A percentile compares a stretch with the other conserved stretches of the same genome.
These are phyloP conservation scores for Fraxinus paxiana DNA, from an alignment of 305 asterid species.

Conservation along the genomic window DNA sequence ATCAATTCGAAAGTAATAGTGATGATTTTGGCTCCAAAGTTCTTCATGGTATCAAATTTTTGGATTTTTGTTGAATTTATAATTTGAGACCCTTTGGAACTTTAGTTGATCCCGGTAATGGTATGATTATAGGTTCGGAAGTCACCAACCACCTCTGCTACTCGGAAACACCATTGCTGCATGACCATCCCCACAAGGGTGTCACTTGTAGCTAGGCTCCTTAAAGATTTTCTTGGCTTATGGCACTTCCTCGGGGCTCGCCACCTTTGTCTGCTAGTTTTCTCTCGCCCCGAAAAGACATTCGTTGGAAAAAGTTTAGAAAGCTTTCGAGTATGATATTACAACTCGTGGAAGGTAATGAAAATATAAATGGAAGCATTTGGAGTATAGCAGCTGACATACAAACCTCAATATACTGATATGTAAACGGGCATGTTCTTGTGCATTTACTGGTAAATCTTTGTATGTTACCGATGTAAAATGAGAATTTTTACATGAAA, in stretches of 20 bases:
- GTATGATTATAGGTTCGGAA: slow-evolving; percentile 39
- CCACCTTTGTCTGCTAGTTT: neutral
- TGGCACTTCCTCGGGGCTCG: slow-evolving; percentile 8
- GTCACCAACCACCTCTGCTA: slow-evolving; percentile 29
- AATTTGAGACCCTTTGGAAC: neutral
- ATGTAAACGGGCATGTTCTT: neutral
- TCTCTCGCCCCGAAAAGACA: slow-evolving; percentile 6
- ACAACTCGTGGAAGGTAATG: slow-evolving; percentile 5
- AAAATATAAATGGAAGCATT: slow-evolving; percentile 8
- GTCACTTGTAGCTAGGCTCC: slow-evolving; percentile 49
- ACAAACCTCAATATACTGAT: slow-evolving; percentile 15
- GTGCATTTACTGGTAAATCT: neutral
- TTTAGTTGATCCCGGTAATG: neutral
- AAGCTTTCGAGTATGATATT: neutral
- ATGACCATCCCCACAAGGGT: slow-evolving; percentile 42
- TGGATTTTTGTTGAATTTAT: neutral
- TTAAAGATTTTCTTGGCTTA: neutral
- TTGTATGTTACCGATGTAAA: slow-evolving; percentile 12
- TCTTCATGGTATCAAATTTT: slow-evolving; percentile 39
- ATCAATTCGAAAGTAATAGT: slow-evolving; percentile 30
- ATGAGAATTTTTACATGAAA: neutral
- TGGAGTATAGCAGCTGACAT: slow-evolving; percentile 15
- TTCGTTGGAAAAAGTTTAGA: neutral
- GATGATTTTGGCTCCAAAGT: slow-evolving; percentile 38
- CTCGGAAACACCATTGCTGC: slow-evolving; percentile 42